Evolutionary conservation across 345 rosid genomes (phyloP).

Genomic region (Trapa incisa): DNA sequence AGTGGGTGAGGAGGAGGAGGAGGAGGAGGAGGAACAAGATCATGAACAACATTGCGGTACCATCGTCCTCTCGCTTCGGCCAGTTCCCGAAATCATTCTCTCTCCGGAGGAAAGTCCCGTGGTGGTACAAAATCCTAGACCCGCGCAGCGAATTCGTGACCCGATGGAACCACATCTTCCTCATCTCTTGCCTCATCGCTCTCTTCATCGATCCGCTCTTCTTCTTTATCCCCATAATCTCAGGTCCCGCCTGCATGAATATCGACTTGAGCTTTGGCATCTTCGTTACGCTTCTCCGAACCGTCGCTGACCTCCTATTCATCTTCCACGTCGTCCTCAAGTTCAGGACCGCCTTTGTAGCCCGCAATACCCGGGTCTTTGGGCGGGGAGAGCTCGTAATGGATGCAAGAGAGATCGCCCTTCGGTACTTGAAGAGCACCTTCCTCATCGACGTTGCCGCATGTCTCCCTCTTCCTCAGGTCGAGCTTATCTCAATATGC

Average conservation of each 20-base stretch:
- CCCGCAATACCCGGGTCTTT: slow-evolving; percentile 87
- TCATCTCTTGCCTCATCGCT: slow-evolving; percentile 51
- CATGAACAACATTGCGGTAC: too few relatives aligned
- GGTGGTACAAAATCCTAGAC: slow-evolving; percentile 51
- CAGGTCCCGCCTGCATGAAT: slow-evolving; percentile 39
- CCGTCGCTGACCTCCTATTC: slow-evolving; percentile 59
- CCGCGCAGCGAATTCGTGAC: slow-evolving; percentile 49
- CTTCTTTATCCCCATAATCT: slow-evolving; percentile 56
- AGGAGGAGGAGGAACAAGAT: too few relatives aligned
- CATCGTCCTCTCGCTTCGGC: slow-evolving; percentile 17
- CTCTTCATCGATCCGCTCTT: slow-evolving; percentile 78
- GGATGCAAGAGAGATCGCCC: slow-evolving; percentile 75
- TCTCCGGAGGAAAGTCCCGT: slow-evolving; percentile 31
- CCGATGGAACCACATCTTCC: slow-evolving; percentile 67
- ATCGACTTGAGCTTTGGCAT: slow-evolving; percentile 35
- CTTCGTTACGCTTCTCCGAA: slow-evolving; percentile 48
- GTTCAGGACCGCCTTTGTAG: slow-evolving; percentile 90
- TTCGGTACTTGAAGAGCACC: slow-evolving; percentile 53
- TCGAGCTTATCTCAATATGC: slow-evolving; percentile 7
- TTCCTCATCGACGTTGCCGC: slow-evolving; percentile 81
- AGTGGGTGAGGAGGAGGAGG: too few relatives aligned
- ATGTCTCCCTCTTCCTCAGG: slow-evolving; percentile 89
- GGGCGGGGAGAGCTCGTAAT: slow-evolving; percentile 96
- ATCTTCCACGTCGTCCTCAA: slow-evolving; percentile 76
- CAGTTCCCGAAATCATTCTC: slow-evolving; percentile 34